Conservation (phyloP, 208 protist genomes). For the Acanthamoeba castellanii region DNA sequence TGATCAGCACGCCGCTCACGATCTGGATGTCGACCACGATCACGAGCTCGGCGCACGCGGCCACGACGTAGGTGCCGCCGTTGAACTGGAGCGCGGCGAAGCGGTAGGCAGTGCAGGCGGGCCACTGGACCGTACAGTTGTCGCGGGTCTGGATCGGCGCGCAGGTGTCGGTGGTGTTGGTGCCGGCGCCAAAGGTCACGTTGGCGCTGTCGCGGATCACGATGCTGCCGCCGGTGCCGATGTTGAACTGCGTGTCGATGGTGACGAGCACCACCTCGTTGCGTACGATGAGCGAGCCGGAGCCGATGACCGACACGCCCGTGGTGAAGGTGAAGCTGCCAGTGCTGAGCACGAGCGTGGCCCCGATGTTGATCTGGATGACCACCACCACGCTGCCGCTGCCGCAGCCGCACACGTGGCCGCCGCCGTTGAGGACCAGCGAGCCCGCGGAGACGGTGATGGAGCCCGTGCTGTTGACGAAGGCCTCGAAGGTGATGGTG, state of each 20-base stretch:
- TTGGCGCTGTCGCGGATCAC: conserved; percentile 54
- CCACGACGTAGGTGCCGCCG: conserved; percentile 27
- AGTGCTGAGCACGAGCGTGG: conserved; percentile 11
- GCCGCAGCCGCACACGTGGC: conserved; percentile 23
- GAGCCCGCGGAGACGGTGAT: conserved; percentile 14
- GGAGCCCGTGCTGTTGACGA: conserved; percentile 29
- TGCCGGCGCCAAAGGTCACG: conserved; percentile 2
- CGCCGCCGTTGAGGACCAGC: conserved; percentile 49
- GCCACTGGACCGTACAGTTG: conserved; percentile 6
- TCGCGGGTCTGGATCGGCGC: background rate
- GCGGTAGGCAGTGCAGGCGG: background rate
- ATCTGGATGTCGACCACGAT: background rate
- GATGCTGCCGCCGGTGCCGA: conserved; percentile 15
- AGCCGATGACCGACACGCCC: conserved; percentile 1
- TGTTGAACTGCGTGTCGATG: background rate
- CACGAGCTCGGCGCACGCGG: conserved; percentile 8
- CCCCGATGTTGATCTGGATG: background rate
- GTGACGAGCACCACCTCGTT: background rate
- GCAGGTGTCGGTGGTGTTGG: background rate
- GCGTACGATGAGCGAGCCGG: conserved; percentile 12
- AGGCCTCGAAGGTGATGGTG: conserved; percentile 47
- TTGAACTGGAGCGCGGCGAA: background rate
- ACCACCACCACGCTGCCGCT: background rate
- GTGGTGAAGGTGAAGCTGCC: conserved; percentile 66
- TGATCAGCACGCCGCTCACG: conserved; percentile 25